phyloP scores from a whole-genome alignment of 2,329 filamentous ascomycete species.

The Akanthomyces lecanii region DNA sequence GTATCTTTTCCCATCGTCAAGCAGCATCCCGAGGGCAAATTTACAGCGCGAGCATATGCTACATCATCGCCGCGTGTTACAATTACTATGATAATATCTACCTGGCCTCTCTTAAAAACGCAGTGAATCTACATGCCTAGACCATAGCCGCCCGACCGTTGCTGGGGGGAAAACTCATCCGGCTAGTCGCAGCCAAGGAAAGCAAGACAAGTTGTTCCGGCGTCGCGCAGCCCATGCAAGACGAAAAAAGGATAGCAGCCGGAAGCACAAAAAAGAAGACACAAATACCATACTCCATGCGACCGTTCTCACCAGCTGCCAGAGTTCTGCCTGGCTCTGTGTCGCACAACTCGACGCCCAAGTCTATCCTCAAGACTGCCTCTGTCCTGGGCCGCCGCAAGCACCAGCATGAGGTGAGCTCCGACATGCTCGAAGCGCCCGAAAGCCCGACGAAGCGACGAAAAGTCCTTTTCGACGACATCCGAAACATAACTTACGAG shows the following conservation, averaged over 20 bases:
- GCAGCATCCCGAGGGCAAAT: not conserved
- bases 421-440: slow-evolving; percentile 35
- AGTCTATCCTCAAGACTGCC: slow-evolving; percentile 49
- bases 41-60: not conserved
- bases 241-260: not conserved
- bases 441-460: slow-evolving; percentile 49
- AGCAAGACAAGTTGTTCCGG: not conserved
- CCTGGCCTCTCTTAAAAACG: slow-evolving; percentile 5
- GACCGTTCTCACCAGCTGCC: slow-evolving; percentile 33
- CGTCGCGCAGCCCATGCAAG: not conserved
- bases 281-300: slow-evolving; percentile 23
- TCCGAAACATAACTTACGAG: slow-evolving; percentile 53
- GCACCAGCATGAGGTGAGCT: slow-evolving; percentile 39
- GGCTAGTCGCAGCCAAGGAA: not conserved
- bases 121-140: slow-evolving; percentile 15
- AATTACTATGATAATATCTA: slow-evolving; percentile 12
- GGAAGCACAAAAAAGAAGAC: not conserved
- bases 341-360: slow-evolving; percentile 37
- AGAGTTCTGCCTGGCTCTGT: slow-evolving; percentile 32
- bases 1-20: not conserved
- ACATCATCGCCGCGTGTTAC: not conserved
- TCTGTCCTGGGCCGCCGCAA: slow-evolving; percentile 44
- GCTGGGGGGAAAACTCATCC: slow-evolving; percentile 11
- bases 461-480: slow-evolving; percentile 56
- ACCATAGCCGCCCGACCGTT: slow-evolving; percentile 14